These are phyloP conservation scores for Trichoderma cornu-damae DNA, from an alignment of 2,329 filamentous ascomycete species.

Conservation along the genomic window DNA sequence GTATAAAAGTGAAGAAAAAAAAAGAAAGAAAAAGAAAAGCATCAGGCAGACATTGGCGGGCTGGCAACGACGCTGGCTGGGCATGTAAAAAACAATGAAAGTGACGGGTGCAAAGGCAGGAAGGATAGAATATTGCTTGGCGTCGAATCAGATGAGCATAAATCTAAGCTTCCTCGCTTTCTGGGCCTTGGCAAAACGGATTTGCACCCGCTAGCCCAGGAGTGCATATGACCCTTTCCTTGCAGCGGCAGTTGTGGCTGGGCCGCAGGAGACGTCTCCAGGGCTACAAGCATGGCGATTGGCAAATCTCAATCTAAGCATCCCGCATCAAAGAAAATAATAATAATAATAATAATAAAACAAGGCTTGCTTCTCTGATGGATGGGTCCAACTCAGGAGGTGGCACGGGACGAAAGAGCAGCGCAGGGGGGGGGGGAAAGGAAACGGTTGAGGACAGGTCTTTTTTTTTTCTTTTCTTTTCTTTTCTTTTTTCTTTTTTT, in stretches of 20 bases:
- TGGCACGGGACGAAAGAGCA: background rate
- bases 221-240: background rate
- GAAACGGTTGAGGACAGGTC: background rate
- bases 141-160: slow-evolving; percentile 1
- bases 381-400: background rate
- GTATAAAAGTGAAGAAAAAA: background rate
- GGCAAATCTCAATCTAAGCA: background rate
- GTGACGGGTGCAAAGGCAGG: too few species aligned
- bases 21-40: background rate
- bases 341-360: too few species aligned
- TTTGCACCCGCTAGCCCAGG: background rate
- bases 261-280: too few species aligned
- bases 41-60: background rate
- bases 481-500: too few species aligned
- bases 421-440: background rate
- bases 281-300: too few species aligned
- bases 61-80: slow-evolving; percentile 7
- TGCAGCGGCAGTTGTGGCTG: slow-evolving; percentile 1
- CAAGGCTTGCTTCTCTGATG: too few species aligned
- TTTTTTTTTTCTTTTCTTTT: too few species aligned
- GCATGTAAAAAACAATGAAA: too few species aligned
- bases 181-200: background rate
- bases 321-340: too few species aligned
- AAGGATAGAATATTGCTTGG: background rate
- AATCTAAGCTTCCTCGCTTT: background rate